Base-by-base conservation (phyloP, 441 rosid genomes). In the Aquilaria agallochum region DNA sequence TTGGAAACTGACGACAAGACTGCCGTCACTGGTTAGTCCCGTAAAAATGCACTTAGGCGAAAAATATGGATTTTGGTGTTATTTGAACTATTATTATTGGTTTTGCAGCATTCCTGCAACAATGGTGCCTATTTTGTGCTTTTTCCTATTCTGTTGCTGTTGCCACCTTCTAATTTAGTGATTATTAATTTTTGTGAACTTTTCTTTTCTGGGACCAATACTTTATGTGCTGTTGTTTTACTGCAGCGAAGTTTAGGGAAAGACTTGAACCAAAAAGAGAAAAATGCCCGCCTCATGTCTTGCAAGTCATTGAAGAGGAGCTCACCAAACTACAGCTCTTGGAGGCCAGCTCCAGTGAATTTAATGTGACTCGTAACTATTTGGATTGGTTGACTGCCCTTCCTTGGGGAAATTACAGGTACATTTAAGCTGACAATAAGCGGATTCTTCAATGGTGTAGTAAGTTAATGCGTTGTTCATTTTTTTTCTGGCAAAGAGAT, bases 341-440 rank as follows among this genome's bases (percentile, higher is more conserved):
- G 70, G 96, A 95, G 76, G 96, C 99, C 67, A 95, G 99, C 80
- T 95, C 99, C 34, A 95, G 99, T 83, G 99, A 95, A 82, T 95
- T 95, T 69, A 86, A 95, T 68, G 99, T 95, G 59, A 89, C 96
- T 56, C 81, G 84, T 71, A 88, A 83, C 71, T 86, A 91, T 78
- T 83, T 95, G 72, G 97, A 95, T 84, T 95, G 99, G 99, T 73
- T 92, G 80, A 95, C 99, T 27, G 86, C 79, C 0, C 74, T 94
- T 70, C 99, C 99, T 30, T 95, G 96, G 96, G 97, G 97, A 70
- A 84, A 83, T 65, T 82, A 78, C 77, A 95, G 99, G 99, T 92
- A 36, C 7, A 36, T 36, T 4, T 8, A 36, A 36, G 42, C 42
- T 36, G 7, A 36, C 42, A 36, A 3, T 55, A 42, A 71, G 53